Conservation (phyloP, 306 rosid genomes). For the Cucurbita ficifolia region DNA sequence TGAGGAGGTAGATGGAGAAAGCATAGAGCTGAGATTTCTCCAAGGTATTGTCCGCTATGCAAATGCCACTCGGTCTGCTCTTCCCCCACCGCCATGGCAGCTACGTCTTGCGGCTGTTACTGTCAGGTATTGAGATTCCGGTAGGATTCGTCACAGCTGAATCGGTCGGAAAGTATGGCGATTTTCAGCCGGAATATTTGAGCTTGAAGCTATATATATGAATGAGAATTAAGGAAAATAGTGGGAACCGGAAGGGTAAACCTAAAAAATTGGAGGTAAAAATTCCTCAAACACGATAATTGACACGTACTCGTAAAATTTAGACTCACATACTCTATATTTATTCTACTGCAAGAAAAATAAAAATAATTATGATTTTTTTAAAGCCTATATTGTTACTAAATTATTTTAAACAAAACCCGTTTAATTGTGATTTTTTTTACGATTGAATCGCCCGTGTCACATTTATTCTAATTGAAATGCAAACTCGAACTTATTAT, state of each 20-base stretch:
- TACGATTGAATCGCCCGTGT: too few species aligned
- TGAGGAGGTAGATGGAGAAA: background rate
- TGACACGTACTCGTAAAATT: too few species aligned
- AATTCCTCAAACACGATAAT: too few species aligned
- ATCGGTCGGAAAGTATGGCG: background rate
- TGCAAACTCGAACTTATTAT: too few species aligned
- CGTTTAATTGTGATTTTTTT: too few species aligned
- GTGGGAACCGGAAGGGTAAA: background rate
- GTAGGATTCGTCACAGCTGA: background rate
- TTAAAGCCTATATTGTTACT: too few species aligned
- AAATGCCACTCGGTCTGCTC: conserved; percentile 32
- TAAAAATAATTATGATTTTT: too few species aligned
- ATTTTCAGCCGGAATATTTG: background rate
- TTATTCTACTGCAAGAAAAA: too few species aligned
- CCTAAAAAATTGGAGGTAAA: background rate
- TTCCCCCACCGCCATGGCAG: conserved; percentile 12
- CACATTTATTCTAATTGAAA: too few species aligned
- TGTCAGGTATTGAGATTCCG: background rate
- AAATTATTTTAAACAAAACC: too few species aligned
- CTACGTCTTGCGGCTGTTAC: background rate
- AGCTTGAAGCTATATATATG: background rate
- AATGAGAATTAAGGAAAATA: background rate
- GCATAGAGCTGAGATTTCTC: conserved; percentile 74
- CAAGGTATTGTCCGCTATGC: conserved; percentile 54
- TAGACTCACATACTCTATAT: too few species aligned